Evolutionary conservation across 331 rosid genomes (phyloP).

Genomic region (Acacia concinna): DNA sequence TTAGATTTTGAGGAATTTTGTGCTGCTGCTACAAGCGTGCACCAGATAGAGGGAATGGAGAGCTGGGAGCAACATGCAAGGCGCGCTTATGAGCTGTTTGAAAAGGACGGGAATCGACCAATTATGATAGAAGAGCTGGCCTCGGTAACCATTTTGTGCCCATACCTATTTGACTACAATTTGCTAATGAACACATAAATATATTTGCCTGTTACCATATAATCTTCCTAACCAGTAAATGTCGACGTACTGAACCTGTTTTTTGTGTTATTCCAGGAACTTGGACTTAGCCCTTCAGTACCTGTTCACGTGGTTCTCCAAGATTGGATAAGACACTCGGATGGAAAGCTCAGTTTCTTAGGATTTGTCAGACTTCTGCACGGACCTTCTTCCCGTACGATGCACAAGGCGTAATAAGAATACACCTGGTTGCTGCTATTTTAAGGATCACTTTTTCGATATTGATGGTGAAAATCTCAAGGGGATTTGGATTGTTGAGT

Average conservation of each 20-base stretch:
- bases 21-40: slow-evolving; percentile 82
- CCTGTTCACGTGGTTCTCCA: slow-evolving; percentile 92
- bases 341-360: slow-evolving; percentile 88
- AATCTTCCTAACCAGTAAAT: background rate
- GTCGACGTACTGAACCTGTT: background rate
- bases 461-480: slow-evolving; percentile 32
- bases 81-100: slow-evolving; percentile 76
- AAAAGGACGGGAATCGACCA: slow-evolving; percentile 88
- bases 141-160: slow-evolving; percentile 52
- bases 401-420: slow-evolving; percentile 70
- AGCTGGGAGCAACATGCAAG: slow-evolving; percentile 92
- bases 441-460: background rate
- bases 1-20: slow-evolving; percentile 92
- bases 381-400: slow-evolving; percentile 71
- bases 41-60: slow-evolving; percentile 87
- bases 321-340: slow-evolving; percentile 91
- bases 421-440: too few species aligned
- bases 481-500: slow-evolving; percentile 34
- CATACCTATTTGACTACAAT: background rate
- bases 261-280: slow-evolving; percentile 60
- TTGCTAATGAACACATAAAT: background rate
- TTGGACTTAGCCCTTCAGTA: slow-evolving; percentile 84
- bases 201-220: too few species aligned
- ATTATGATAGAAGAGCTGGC: slow-evolving; percentile 95
- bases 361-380: slow-evolving; percentile 89